Evolutionary conservation across 352 stramenopile genomes (phyloP), one percentile per base, ranked within the genome.

Genomic region (Proteromonas lacertae): DNA sequence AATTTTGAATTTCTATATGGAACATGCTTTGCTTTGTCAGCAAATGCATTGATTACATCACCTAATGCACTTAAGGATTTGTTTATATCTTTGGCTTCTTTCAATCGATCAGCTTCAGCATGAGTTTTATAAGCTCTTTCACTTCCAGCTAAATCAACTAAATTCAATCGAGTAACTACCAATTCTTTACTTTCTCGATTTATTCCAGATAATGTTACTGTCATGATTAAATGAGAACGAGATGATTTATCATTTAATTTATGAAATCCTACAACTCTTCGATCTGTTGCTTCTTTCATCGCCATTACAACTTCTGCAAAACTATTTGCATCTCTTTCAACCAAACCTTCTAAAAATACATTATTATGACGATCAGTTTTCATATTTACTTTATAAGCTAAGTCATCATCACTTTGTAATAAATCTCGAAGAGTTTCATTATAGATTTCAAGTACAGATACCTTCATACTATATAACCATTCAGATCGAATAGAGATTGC

Each of bases 1-100:
- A 97, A 60, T 53, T 96, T 96, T 28, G 65, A 90, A 56, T 99
- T 95, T 35, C 88, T 60, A 42, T 82, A n/a, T n/a, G n/a, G n/a
- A n/a, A n/a, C n/a, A n/a, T n/a, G n/a, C n/a, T n/a, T n/a, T n/a
- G n/a, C n/a, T 42, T 82, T 81, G 50, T 80, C 79, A 4, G 65
- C 66, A 9, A 84, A 59, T 30, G 69, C 65, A 38, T 71, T 57
- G 49, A 84, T 82, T 18, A 88, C 72, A 25, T 82, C 67, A 6
- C 64, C 68, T 39, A 88, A 47, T 17, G 57, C 52, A 35, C 66
- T 82, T 22, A 88, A 50, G 46, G 62, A 79, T 50, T 86, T 86
- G 60, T 91, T 91, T 49, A 91, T 91, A 13, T 67, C 66, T 48
- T 86, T 69, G 1, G 76, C 67, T 47, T 91, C 76, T 48, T 89